Evolutionary conservation across 2,329 filamentous ascomycete genomes (phyloP), one percentile per base, ranked within the genome.

Genomic region (Penicillium sp.): DNA sequence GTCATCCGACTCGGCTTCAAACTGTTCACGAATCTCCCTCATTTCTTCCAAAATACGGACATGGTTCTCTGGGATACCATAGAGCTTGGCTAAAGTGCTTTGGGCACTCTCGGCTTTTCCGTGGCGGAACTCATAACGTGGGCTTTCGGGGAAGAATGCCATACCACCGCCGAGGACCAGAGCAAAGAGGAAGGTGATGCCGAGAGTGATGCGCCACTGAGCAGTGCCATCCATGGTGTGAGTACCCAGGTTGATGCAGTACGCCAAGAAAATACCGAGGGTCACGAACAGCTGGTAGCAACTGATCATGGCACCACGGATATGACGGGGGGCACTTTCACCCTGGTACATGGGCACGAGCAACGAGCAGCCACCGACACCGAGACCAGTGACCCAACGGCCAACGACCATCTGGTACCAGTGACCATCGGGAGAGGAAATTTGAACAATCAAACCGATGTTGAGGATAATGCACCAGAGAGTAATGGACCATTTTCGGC

Each of bases 111-210:
- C 82, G 38, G 78, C 74, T 23, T 79, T 78, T 50, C 82, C 83
- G 50, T 80, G 71, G 31, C 84, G 81, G 71, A 82, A 86, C 47
- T 83, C 82, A 72, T 79, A 86, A 12, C 84, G 81, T 8, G 84
- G 84, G 7, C 78, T 81, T 62, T 86, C 84, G 1, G 80, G 80
- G 61, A 86, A 80, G 67, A 83, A 79, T 21, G 78, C 64, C 64
- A 86, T 85, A n/a, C 83, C 83, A 37, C 75, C 67, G 19, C 80
- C 79, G 65, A 86, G 82, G 45, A 84, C 74, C 9, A 79, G 67
- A 9, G 84, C 80, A 72, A 81, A 86, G 58, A 85, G 75, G 69
- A 84, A 85, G 35, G 81, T 83, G 29, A 86, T 71, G 2, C 83
- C 84, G 68, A 86, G 82, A 2, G 78, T 77, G 48, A 81, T 78